Conservation (phyloP, 2,329 filamentous ascomycete species). For the Blastomyces silverae region DNA sequence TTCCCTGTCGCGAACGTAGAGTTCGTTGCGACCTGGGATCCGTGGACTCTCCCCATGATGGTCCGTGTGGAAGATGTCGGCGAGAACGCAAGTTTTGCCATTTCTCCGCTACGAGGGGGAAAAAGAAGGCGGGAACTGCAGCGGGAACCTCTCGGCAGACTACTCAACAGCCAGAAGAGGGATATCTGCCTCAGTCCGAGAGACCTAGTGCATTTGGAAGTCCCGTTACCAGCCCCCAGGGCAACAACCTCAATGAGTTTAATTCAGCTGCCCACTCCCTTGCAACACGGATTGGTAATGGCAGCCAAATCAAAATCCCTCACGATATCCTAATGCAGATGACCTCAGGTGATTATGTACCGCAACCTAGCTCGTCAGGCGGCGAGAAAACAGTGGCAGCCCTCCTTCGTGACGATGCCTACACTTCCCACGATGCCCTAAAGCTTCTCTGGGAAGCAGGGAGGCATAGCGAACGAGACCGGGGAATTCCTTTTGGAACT, state of each 20-base stretch:
- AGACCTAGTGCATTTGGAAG: background rate
- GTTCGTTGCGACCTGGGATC: conserved; percentile 23
- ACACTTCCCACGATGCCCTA: conserved; percentile 23
- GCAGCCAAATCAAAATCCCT: conserved; percentile 1
- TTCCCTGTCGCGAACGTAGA: conserved; percentile 23
- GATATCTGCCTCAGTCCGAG: background rate
- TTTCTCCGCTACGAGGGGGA: conserved; percentile 23
- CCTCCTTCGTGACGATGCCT: conserved; percentile 22
- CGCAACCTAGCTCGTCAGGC: conserved; percentile 10
- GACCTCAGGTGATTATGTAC: background rate
- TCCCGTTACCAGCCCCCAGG: background rate
- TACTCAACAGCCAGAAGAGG: conserved; percentile 6
- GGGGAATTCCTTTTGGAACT: conserved; percentile 8
- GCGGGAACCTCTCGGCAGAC: conserved; percentile 1
- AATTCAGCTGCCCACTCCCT: background rate
- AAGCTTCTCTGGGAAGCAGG: conserved; percentile 23
- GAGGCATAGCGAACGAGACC: conserved; percentile 22
- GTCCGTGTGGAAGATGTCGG: conserved; percentile 22
- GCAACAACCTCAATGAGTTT: background rate
- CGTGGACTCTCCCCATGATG: conserved; percentile 22
- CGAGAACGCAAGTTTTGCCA: conserved; percentile 23
- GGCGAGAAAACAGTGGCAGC: conserved; percentile 21
- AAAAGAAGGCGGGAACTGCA: conserved; percentile 17
- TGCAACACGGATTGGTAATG: background rate
- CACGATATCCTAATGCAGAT: conserved; percentile 6